These are phyloP conservation scores for Komagataea norvegica DNA, from an alignment of 1,139 yeast species.

Conservation along the genomic window DNA sequence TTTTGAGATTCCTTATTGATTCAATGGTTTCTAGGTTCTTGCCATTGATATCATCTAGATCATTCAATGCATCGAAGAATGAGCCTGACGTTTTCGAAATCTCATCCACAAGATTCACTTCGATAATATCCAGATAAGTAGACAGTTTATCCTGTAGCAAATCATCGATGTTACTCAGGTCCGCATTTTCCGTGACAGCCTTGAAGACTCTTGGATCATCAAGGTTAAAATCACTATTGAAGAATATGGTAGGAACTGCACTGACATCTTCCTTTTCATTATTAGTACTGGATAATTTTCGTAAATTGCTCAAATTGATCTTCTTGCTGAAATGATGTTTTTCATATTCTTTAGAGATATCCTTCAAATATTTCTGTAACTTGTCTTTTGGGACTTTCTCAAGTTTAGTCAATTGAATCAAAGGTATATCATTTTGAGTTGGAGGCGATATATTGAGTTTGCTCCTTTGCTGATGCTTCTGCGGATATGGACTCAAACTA, in stretches of 20 bases:
- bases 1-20: conserved; percentile 43
- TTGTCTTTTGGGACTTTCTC: conserved; percentile 46
- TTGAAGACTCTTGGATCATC: conserved; percentile 87
- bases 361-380: conserved; percentile 44
- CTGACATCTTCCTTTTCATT: conserved; percentile 17
- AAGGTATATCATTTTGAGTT: conserved; percentile 79
- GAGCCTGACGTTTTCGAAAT: conserved; percentile 81
- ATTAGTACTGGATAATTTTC: conserved; percentile 20
- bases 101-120: conserved; percentile 72
- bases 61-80: conserved; percentile 80
- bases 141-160: conserved; percentile 77
- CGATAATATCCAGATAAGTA: conserved; percentile 80
- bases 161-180: conserved; percentile 30
- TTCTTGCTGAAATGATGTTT: conserved; percentile 38
- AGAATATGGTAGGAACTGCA: conserved; percentile 64
- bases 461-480: conserved; percentile 22
- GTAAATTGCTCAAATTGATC: conserved; percentile 40
- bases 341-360: conserved; percentile 50
- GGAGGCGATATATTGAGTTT: conserved; percentile 57
- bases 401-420: conserved; percentile 61
- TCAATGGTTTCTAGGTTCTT: conserved; percentile 51
- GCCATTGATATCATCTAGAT: conserved; percentile 53
- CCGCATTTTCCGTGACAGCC: conserved; percentile 57
- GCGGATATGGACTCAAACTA: conserved; percentile 18
- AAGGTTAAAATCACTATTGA: conserved; percentile 63